Conservation (phyloP, 208 protist species). For the Borovskyia barvae region DNA sequence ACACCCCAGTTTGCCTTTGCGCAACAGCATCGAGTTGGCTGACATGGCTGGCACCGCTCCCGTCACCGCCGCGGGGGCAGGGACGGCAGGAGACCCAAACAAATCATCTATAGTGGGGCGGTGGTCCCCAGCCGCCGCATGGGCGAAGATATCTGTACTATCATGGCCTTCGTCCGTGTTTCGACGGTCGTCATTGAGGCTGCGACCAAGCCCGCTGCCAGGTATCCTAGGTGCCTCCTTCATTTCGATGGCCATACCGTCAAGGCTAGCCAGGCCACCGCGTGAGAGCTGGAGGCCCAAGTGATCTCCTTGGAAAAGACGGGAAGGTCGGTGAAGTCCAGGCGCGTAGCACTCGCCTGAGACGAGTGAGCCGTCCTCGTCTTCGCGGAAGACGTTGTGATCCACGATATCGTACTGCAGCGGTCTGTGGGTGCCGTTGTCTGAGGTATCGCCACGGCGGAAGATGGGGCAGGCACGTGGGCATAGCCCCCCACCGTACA, state of each 20-base stretch:
- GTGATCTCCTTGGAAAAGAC: not conserved
- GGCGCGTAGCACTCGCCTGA: no score
- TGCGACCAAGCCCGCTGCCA: no score
- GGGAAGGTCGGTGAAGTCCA: no score
- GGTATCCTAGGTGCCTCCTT: slow-evolving; percentile 5
- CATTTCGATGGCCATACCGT: slow-evolving; percentile 4
- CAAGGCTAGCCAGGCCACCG: not conserved
- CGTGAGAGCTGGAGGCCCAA: not conserved
- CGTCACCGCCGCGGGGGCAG: not conserved
- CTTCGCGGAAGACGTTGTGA: not conserved
- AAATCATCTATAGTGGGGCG: not conserved
- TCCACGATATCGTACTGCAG: not conserved
- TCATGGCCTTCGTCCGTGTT: no score
- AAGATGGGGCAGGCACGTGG: slow-evolving; percentile 1
- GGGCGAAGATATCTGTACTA: not conserved
- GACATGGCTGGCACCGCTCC: not conserved
- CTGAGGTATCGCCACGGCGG: not conserved
- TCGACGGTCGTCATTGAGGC: no score
- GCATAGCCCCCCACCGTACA: slow-evolving; percentile 3
- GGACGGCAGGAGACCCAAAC: not conserved
- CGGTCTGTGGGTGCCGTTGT: not conserved
- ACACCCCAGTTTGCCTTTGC: slow-evolving; percentile 6
- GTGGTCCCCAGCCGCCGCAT: not conserved
- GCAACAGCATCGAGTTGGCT: slow-evolving; percentile 13
- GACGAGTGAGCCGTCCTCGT: slow-evolving; percentile 5